Evolutionary conservation across 78 protist species (phyloP), one percentile per base, ranked within the genome.

Genomic region (Speleostelium caveatum): DNA sequence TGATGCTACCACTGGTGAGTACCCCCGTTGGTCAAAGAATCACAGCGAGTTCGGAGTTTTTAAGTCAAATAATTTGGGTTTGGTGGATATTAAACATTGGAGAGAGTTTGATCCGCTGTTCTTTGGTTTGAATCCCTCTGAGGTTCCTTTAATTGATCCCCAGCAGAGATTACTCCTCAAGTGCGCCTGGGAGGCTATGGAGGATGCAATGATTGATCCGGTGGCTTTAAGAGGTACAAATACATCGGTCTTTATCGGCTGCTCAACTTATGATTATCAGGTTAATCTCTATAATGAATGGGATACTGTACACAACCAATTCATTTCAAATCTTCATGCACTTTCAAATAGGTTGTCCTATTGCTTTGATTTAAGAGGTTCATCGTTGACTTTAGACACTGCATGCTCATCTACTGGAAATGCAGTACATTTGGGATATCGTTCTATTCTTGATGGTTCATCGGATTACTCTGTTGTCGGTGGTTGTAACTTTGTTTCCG

Each of bases 391-490:
- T 1, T 0, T 96, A 1, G 97, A 96, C 55, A 93, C 98, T 28
- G 98, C 98, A 24, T 96, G 98, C 65, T 85, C 96, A 24, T 73
- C 93, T 14, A 77, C 97, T 7, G 73, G 95, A 35, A 92, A 92
- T 38, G 97, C 97, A 4, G 7, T 93, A 4, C 45, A 73, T 19
- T 35, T 75, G 33, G 98, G 97, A 17, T 2, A 17, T 53, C 30
- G 33, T 28, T 86, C 92, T 21, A 45, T 96, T 42, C 63, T 79
- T 30, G 7, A 19, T 12, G 93, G 95, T 8, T 72, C 63, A 19
- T 90, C 94, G 55, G 74, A 74, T 30, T 10, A 19, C 55, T 96
- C 98, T 8, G 33, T 96, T 12, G 96, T 49, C n/a, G 96, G 87
- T 16, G 98, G 96, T 22, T 89, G 49, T 72, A 96, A 95, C 75